Percentiles rank a stretch among this genome's conserved stretches.
Evolutionary conservation across 306 rosid species (phyloP).

Genomic region (Prunus mira): DNA sequence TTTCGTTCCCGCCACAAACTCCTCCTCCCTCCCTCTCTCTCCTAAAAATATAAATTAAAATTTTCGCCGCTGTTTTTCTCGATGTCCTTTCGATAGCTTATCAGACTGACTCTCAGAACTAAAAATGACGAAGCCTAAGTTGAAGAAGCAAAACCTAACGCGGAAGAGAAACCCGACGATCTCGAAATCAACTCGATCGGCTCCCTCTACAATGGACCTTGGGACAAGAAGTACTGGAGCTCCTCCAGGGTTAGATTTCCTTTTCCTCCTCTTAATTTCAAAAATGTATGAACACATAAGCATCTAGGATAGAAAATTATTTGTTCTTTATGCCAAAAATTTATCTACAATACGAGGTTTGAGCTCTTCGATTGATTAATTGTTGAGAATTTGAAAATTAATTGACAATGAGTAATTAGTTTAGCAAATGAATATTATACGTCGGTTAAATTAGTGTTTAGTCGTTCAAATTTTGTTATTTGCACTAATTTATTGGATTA

Average conservation of each 20-base stretch:
- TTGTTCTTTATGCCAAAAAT: no score
- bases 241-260: slow-evolving; percentile 69
- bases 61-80: neutral
- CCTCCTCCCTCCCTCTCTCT: neutral
- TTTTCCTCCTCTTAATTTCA: neutral
- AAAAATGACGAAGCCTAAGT: slow-evolving; percentile 34
- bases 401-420: neutral
- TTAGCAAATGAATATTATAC: neutral
- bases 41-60: neutral
- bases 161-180: slow-evolving; percentile 35
- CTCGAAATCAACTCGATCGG: slow-evolving; percentile 80
- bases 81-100: neutral
- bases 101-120: neutral
- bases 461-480: neutral
- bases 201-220: slow-evolving; percentile 64
- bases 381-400: neutral
- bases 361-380: neutral
- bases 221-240: slow-evolving; percentile 97
- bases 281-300: neutral
- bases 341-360: neutral
- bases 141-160: slow-evolving; percentile 13
- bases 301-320: no score
- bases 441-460: neutral
- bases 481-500: neutral
- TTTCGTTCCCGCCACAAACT: slow-evolving; percentile 34